phyloP scores from a whole-genome alignment of 306 rosid species.

The Medicago ruthenica region DNA sequence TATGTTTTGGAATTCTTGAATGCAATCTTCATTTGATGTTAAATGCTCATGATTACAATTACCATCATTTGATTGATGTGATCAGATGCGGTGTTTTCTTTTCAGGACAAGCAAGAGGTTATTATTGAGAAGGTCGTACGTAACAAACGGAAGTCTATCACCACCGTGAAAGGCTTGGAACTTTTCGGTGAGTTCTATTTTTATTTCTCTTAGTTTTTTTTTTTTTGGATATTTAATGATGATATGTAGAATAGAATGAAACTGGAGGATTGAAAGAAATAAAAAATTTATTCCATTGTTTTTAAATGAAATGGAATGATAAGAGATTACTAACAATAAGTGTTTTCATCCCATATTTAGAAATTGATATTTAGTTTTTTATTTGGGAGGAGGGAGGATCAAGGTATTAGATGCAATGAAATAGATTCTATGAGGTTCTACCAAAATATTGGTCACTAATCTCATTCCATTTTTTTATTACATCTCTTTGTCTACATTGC shows the following conservation, averaged over 20 bases:
- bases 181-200: constrained; percentile 79
- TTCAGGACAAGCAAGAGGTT: constrained; percentile 93
- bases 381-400: background rate
- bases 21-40: background rate
- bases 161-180: constrained; percentile 95
- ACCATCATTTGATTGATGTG: constrained; percentile 20
- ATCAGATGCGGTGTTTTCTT: constrained; percentile 25
- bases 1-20: constrained; percentile 32
- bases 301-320: background rate
- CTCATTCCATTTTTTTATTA: background rate
- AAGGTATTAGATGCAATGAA: background rate
- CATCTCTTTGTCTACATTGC: background rate
- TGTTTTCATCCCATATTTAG: background rate
- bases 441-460: background rate
- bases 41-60: constrained; percentile 3
- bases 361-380: background rate
- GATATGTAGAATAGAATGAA: background rate
- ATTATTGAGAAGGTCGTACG: constrained; percentile 90
- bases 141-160: constrained; percentile 90
- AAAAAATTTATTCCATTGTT: background rate
- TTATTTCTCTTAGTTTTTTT: constrained; percentile 23
- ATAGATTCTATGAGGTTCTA: background rate
- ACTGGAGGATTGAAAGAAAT: background rate
- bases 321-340: background rate
- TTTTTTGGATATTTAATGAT: constrained; percentile 19